Percentiles rank a stretch among this genome's conserved stretches.
Conservation (phyloP, 306 rosid species). For the Prunus mume region DNA sequence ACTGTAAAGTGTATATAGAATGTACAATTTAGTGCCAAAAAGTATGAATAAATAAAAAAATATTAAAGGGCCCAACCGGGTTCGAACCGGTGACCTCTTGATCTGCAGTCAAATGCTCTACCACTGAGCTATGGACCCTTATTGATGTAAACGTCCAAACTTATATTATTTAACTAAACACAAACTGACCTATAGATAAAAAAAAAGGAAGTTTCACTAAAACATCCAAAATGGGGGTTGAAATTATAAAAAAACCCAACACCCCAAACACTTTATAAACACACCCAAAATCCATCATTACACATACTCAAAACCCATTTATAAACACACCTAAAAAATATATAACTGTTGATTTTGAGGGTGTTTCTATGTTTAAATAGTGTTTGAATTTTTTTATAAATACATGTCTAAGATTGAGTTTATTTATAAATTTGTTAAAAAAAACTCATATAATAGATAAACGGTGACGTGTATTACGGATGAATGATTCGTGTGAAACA, state of each 20-base stretch:
- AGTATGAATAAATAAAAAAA: not conserved
- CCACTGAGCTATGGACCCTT: slow-evolving; percentile 43
- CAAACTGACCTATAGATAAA: not conserved
- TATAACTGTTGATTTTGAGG: too few species aligned
- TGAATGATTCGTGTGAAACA: slow-evolving; percentile 4
- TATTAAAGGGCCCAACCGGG: slow-evolving; percentile 36
- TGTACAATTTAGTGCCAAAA: not conserved
- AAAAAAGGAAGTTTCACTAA: too few species aligned
- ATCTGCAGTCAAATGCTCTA: slow-evolving; percentile 44
- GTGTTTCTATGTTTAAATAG: too few species aligned
- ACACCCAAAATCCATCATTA: too few species aligned
- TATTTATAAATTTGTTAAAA: too few species aligned
- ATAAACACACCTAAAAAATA: too few species aligned
- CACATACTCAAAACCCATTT: too few species aligned
- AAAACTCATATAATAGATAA: not conserved
- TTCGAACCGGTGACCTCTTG: slow-evolving; percentile 42
- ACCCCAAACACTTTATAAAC: too few species aligned
- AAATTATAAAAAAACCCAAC: too few species aligned
- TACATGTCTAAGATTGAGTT: too few species aligned
- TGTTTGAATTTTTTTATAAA: too few species aligned
- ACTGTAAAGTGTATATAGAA: not conserved
- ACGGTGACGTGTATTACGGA: not conserved
- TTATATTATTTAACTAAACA: not conserved
- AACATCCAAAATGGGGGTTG: too few species aligned
- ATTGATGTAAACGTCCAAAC: not conserved